Percentiles rank a stretch among this genome's conserved stretches.
Conservation (phyloP, 345 rosid species). For the Syzygium aqueum region DNA sequence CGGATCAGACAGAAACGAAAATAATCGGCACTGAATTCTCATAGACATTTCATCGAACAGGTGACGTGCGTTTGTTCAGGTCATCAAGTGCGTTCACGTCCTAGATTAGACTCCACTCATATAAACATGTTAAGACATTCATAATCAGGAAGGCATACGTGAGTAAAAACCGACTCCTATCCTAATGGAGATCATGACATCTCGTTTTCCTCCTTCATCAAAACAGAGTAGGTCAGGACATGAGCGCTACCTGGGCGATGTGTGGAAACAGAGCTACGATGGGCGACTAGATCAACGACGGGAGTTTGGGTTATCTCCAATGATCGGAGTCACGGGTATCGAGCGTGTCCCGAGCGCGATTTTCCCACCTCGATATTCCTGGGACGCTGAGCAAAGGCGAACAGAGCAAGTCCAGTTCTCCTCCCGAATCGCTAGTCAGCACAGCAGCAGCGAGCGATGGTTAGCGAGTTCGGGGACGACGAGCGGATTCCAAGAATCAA, state of each 20-base stretch:
- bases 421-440: background rate
- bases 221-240: background rate
- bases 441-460: background rate
- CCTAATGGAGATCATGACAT: background rate
- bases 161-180: background rate
- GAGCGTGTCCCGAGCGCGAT: background rate
- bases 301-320: background rate
- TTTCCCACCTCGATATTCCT: background rate
- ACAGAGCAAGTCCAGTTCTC: background rate
- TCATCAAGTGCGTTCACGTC: background rate
- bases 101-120: background rate
- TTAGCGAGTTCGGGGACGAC: background rate
- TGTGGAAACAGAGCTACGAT: background rate
- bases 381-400: fast-evolving
- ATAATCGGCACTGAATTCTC: background rate
- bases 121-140: background rate
- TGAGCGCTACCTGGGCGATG: background rate
- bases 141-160: background rate
- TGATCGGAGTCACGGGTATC: fast-evolving
- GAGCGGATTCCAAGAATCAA: background rate
- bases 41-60: background rate
- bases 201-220: background rate
- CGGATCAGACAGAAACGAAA: background rate
- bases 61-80: fast-evolving
- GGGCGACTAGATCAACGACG: background rate